Conservation (phyloP, 2,329 filamentous ascomycete genomes). For the Leptosphaerulina australis region DNA sequence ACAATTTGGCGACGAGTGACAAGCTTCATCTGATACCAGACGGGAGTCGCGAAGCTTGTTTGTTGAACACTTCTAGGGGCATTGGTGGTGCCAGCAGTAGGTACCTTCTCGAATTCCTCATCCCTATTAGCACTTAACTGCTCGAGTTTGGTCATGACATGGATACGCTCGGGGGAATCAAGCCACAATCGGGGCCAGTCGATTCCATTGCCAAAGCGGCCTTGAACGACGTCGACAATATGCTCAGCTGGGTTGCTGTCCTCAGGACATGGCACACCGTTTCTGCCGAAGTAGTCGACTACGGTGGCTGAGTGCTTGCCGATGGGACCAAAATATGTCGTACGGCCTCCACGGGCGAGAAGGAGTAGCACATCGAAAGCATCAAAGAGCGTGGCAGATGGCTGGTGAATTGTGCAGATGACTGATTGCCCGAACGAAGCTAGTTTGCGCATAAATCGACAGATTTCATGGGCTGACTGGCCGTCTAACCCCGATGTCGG, state of each 20-base stretch:
- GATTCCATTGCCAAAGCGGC: constrained; percentile 11
- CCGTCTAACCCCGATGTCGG: constrained; percentile 84
- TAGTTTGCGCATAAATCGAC: constrained; percentile 81
- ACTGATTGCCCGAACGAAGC: constrained; percentile 79
- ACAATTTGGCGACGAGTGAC: constrained; percentile 21
- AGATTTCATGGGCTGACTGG: constrained; percentile 81
- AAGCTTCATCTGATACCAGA: no score
- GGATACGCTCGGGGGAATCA: constrained; percentile 18
- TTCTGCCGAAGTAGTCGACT: constrained; percentile 73
- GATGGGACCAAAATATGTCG: constrained; percentile 79
- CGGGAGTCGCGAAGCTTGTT: no score
- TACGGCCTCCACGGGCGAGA: constrained; percentile 72
- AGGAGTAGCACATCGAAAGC: constrained; percentile 81
- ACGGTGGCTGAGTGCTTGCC: constrained; percentile 69
- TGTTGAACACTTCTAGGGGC: no score
- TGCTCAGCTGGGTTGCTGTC: constrained; percentile 81
- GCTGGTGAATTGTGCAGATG: constrained; percentile 92
- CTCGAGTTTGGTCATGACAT: not conserved
- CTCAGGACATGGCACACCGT: constrained; percentile 67
- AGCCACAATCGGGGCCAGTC: constrained; percentile 25
- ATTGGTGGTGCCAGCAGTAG: no score
- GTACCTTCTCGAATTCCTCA: no score
- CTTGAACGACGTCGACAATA: constrained; percentile 65
- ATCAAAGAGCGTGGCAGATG: constrained; percentile 87
- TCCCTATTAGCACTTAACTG: constrained; percentile 58